Evolutionary conservation across 768 basidiomycete genomes (phyloP).

Genomic region (Lactifluus hygrophoroides): DNA sequence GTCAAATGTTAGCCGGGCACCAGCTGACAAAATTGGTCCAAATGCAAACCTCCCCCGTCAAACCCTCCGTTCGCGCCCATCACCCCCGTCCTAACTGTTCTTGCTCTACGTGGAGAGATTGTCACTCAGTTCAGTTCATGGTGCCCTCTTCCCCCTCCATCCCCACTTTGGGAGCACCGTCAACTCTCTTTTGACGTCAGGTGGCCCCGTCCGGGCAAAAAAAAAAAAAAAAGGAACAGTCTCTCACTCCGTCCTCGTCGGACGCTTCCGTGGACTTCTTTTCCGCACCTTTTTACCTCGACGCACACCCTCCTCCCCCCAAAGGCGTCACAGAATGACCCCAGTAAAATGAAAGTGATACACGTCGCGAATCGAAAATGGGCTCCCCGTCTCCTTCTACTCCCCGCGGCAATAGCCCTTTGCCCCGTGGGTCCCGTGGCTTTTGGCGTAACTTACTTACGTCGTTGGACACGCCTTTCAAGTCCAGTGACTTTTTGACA

Average conservation of each 20-base stretch:
- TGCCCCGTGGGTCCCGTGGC: background rate
- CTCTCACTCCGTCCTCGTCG: conserved; percentile 10
- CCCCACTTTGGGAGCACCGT: background rate
- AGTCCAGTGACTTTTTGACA: conserved; percentile 5
- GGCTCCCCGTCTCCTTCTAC: background rate
- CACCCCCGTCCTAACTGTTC: background rate
- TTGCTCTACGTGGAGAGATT: background rate
- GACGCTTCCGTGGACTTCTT: background rate
- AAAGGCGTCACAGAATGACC: conserved; percentile 1
- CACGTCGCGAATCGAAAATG: background rate
- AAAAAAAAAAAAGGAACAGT: no score
- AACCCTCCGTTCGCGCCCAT: no score
- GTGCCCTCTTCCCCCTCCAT: no score
- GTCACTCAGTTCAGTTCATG: background rate
- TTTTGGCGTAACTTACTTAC: conserved; percentile 12
- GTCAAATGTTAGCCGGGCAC: background rate
- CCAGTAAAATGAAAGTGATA: background rate
- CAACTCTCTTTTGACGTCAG: conserved; percentile 9
- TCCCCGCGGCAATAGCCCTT: conserved; percentile 8
- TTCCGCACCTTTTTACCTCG: background rate
- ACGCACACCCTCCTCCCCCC: background rate
- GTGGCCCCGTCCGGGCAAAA: background rate
- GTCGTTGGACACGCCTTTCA: conserved; percentile 1
- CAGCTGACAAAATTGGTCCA: conserved; percentile 6
- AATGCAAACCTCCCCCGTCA: background rate